A percentile compares a stretch with the other conserved stretches of the same genome.
phyloP scores from a whole-genome alignment of 164 flowering plant genomes.

The Nymphaea colorata region DNA sequence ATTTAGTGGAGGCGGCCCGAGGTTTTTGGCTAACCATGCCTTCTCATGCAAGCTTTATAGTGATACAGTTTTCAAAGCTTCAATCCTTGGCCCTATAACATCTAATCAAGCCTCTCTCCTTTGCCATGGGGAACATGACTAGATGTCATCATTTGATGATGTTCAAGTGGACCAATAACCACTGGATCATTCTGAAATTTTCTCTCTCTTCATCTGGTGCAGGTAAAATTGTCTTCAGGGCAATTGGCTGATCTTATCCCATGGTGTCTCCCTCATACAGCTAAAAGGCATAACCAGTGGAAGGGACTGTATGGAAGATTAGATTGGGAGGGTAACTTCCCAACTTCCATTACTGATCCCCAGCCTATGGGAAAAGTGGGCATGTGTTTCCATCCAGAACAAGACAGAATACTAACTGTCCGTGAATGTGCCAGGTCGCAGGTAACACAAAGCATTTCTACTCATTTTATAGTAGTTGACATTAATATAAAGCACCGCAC shows the following conservation, averaged over 20 bases:
- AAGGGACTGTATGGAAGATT: constrained; percentile 89
- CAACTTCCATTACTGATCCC: constrained; percentile 88
- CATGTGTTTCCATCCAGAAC: constrained; percentile 95
- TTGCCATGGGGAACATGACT: background rate
- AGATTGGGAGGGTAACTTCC: constrained; percentile 97
- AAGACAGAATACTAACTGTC: constrained; percentile 82
- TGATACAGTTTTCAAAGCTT: no score
- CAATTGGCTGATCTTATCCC: constrained; percentile 83
- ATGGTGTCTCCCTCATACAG: constrained; percentile 93
- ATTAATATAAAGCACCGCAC: no score
- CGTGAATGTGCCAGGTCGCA: constrained; percentile 96
- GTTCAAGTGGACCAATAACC: background rate
- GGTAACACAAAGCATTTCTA: constrained; percentile 20
- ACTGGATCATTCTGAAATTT: background rate
- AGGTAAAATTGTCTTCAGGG: constrained; percentile 69
- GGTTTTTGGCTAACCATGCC: no score
- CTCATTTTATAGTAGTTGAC: background rate
- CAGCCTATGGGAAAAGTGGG: constrained; percentile 99
- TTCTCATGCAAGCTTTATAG: no score
- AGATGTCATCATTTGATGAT: background rate
- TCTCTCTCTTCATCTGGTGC: background rate
- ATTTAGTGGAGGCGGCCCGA: no score
- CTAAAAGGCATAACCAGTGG: constrained; percentile 88
- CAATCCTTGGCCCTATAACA: no score
- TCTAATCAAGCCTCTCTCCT: background rate